Evolutionary conservation across 345 rosid species (phyloP).

Genomic region (Ceriops zippeliana): DNA sequence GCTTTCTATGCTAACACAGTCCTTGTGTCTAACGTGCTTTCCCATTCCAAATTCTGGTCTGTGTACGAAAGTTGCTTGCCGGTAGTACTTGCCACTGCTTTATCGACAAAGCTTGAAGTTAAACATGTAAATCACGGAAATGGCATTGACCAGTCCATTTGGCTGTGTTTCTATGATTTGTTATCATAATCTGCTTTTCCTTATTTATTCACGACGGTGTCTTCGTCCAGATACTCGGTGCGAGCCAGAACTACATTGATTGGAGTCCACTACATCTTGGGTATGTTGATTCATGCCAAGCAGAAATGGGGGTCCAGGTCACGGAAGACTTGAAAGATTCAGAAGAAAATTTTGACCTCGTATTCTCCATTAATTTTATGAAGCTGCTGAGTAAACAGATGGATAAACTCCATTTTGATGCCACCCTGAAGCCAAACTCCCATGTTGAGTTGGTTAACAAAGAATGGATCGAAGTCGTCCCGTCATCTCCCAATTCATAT

Average conservation of each 20-base stretch:
- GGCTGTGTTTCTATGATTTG: no score
- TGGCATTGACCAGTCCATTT: no score
- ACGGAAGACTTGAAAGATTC: constrained; percentile 15
- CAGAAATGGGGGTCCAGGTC: constrained; percentile 57
- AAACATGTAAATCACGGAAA: no score
- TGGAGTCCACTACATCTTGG: constrained; percentile 50
- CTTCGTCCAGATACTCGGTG: constrained; percentile 49
- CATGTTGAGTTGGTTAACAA: constrained; percentile 57
- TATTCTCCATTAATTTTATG: constrained; percentile 44
- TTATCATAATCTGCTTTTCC: neutral
- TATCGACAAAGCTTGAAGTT: no score
- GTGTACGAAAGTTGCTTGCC: no score
- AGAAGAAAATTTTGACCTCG: constrained; percentile 38
- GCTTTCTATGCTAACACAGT: neutral
- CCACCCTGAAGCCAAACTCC: constrained; percentile 32
- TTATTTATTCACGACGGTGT: neutral
- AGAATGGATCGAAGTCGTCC: constrained; percentile 57
- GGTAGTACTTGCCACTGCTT: no score
- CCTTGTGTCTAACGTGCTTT: neutral
- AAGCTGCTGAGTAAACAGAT: constrained; percentile 38
- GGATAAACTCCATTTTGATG: constrained; percentile 44
- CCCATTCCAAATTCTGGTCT: neutral
- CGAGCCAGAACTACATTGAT: constrained; percentile 6
- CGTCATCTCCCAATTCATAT: constrained; percentile 56
- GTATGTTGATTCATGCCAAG: constrained; percentile 34